These are phyloP conservation scores for Carpinus fangiana DNA, from an alignment of 306 rosid genomes.

Conservation along the genomic window DNA sequence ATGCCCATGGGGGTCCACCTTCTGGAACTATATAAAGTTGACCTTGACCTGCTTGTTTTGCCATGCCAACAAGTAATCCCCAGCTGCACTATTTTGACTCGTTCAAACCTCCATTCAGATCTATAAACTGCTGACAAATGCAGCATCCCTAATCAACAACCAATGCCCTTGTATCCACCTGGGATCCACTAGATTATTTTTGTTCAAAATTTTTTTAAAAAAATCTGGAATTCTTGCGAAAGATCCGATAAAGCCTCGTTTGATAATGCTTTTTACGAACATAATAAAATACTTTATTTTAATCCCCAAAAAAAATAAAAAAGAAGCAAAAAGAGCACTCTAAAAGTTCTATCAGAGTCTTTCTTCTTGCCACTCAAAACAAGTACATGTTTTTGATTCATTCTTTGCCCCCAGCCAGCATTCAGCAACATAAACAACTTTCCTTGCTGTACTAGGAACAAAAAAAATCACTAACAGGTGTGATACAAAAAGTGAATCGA, in stretches of 20 bases:
- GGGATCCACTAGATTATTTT: background rate
- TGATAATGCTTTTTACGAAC: too few relatives aligned
- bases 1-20: slow-evolving; percentile 1
- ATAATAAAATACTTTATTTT: too few relatives aligned
- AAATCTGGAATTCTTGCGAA: too few relatives aligned
- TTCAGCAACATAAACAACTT: background rate
- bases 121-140: background rate
- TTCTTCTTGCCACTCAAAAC: background rate
- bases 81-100: slow-evolving; percentile 46
- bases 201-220: too few relatives aligned
- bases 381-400: background rate
- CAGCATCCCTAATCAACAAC: background rate
- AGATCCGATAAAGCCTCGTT: too few relatives aligned
- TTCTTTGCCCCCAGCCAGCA: background rate
- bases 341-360: too few relatives aligned
- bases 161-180: background rate
- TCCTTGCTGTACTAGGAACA: background rate
- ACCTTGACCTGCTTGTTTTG: slow-evolving; percentile 31
- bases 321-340: too few relatives aligned
- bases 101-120: slow-evolving; percentile 24
- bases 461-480: slow-evolving; percentile 4
- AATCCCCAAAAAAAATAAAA: too few relatives aligned
- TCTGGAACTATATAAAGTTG: background rate
- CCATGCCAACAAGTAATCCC: slow-evolving; percentile 26
- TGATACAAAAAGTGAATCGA: slow-evolving; percentile 31